Evolutionary conservation across 1,284 basidiomycete genomes (phyloP).

Genomic region (Boletus mariae): DNA sequence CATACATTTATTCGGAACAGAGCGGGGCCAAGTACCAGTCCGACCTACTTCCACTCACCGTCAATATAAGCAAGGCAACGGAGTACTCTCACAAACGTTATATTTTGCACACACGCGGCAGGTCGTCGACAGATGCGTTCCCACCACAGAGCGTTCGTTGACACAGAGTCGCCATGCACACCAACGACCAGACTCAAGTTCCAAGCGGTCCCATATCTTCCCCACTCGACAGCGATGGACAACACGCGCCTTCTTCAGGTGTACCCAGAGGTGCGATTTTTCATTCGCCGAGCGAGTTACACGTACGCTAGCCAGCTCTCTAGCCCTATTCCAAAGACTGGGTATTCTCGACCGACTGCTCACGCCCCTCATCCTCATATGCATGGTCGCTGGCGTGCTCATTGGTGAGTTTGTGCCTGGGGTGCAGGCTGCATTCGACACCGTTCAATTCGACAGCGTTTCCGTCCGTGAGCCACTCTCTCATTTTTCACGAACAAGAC

Average conservation of each 20-base stretch:
- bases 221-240: background rate
- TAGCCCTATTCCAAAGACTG: conserved; percentile 45
- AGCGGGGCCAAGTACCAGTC: background rate
- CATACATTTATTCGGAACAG: too few relatives aligned
- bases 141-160: too few relatives aligned
- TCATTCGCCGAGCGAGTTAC: background rate
- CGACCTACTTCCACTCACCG: too few relatives aligned
- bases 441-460: conserved; percentile 49
- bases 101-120: too few relatives aligned
- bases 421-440: conserved; percentile 53
- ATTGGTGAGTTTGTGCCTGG: conserved; percentile 62
- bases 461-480: conserved; percentile 52
- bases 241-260: background rate
- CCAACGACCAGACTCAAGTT: background rate
- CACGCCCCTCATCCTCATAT: conserved; percentile 67
- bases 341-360: conserved; percentile 65
- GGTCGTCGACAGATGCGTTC: too few relatives aligned
- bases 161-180: background rate
- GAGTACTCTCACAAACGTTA: too few relatives aligned
- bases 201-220: background rate
- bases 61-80: too few relatives aligned
- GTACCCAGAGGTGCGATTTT: conserved; percentile 8
- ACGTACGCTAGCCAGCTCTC: background rate
- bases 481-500: conserved; percentile 1
- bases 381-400: conserved; percentile 79